A percentile compares a stretch with the other conserved stretches of the same genome.
phyloP scores from a whole-genome alignment of 345 rosid genomes.

The Diplotaxis tenuifolia region DNA sequence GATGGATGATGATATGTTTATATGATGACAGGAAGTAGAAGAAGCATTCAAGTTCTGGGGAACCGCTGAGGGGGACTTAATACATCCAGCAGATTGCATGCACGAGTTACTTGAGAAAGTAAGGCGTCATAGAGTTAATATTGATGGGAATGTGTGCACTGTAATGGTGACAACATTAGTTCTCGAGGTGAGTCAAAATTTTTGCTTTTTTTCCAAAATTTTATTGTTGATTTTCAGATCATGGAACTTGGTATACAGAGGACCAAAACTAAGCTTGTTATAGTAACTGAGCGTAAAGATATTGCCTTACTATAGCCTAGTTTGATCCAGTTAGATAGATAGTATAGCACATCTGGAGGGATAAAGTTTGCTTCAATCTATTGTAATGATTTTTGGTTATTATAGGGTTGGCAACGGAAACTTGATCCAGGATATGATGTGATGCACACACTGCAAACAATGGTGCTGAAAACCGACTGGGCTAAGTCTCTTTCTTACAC shows the following conservation, averaged over 20 bases:
- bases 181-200: conserved; percentile 73
- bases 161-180: conserved; percentile 98
- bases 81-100: conserved; percentile 98
- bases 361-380: background rate
- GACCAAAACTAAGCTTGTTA: background rate
- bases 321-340: conserved; percentile 14
- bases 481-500: conserved; percentile 94
- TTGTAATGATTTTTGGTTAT: conserved; percentile 2
- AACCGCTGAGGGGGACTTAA: conserved; percentile 70
- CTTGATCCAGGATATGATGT: conserved; percentile 87
- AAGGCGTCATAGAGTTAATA: conserved; percentile 80
- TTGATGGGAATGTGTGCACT: conserved; percentile 95
- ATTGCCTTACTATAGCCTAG: background rate
- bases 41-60: conserved; percentile 89
- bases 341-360: background rate
- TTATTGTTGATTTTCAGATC: conserved; percentile 3
- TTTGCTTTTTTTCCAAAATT: background rate
- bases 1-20: conserved; percentile 1
- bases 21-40: conserved; percentile 70
- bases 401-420: conserved; percentile 97
- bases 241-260: background rate
- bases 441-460: conserved; percentile 82
- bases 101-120: conserved; percentile 93
- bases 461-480: conserved; percentile 90
- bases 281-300: background rate